Evolutionary conservation across 2,329 filamentous ascomycete genomes (phyloP).

Genomic region (Talaromyces funiculosus): DNA sequence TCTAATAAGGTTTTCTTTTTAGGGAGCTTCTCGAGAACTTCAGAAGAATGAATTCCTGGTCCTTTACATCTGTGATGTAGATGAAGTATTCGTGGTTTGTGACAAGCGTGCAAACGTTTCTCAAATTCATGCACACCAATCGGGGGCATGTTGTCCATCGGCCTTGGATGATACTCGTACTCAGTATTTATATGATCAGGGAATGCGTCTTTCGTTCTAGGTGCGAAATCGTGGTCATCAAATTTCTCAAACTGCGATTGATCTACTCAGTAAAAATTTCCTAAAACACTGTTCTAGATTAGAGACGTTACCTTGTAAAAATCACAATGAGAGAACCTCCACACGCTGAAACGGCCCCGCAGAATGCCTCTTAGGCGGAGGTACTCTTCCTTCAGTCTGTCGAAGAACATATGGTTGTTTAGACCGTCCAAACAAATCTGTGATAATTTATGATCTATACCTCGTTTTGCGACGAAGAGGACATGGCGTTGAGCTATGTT

Average conservation of each 20-base stretch:
- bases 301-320: not conserved
- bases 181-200: not conserved
- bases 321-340: not conserved
- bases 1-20: not conserved
- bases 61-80: not conserved
- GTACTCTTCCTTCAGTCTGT: not conserved
- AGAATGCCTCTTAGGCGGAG: not conserved
- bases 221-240: not conserved
- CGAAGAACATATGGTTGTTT: not conserved
- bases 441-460: not conserved
- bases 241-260: not conserved
- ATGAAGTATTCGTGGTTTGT: not conserved
- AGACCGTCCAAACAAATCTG: not conserved
- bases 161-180: not conserved
- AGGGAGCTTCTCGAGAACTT: not conserved
- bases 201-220: not conserved
- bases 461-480: not conserved
- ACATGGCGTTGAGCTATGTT: not conserved
- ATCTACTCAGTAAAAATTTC: not conserved
- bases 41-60: not conserved
- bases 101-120: not conserved
- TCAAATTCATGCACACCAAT: not conserved
- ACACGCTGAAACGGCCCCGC: not conserved
- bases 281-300: not conserved
- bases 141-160: not conserved